Evolutionary conservation across 2,329 filamentous ascomycete species (phyloP), one percentile per base, ranked within the genome.

Genomic region (Cordyceps sp.): DNA sequence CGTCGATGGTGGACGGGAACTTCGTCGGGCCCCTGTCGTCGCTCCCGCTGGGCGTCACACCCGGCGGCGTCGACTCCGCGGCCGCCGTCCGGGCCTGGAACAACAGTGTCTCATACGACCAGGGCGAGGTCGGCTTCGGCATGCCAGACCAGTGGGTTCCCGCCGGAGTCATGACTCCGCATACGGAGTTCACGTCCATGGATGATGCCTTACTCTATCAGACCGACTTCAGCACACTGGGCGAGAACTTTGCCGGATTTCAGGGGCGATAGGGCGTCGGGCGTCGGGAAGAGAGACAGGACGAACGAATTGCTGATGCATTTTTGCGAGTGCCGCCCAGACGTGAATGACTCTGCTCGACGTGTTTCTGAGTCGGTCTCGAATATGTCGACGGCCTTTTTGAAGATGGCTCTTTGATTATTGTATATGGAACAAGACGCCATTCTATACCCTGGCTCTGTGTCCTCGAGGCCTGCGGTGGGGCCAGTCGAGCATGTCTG

Each of bases 1-100:
- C 33, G 2, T 33, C 32, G 1, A 42, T 45, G 13, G 41, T 47
- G 1, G 37, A 37, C 2, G 30, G n/a, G n/a, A n/a, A 33, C 12
- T 10, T 50, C 10, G 33, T 26, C 14, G 31, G 25, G 9, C 26
- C 30, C 25, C 31, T 39, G 17, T 14, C 30, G 5, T 38, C 45
- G 33, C 34, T 44, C n/a, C 29, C 36, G 0, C 24, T 37, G 29
- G 13, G 18, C 39, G 37, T 47, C 38, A 37, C 36, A 6, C 26
- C 39, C 8, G 35, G 34, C 1, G 41, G 22, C 2, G 31, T 37
- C 13, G 34, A 39, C 17, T 26, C 39, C 2, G 34, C 33, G 4
- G 32, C 35, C 9, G 33, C 44, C 4, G 50, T 53, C 1, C 42
- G 50, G 14, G 46, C 45, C 1, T 53, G 49, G 50, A 52, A 43